These are phyloP conservation scores for Chaetomium olivaceum DNA, from an alignment of 2,329 filamentous ascomycete genomes.

Conservation along the genomic window DNA sequence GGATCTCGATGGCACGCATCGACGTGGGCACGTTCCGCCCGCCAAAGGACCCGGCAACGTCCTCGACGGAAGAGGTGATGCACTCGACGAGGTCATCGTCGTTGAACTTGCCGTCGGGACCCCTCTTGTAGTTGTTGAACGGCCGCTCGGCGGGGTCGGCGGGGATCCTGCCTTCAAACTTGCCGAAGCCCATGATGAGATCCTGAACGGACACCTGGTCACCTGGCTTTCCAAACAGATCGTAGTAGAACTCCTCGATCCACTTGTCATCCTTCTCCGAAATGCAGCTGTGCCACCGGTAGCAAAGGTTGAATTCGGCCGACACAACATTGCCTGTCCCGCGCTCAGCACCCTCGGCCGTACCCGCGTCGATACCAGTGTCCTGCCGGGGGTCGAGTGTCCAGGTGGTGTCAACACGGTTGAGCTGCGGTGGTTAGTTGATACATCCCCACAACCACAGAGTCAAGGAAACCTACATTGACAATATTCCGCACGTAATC, in stretches of 20 bases:
- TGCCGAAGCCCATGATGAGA: slow-evolving; percentile 62
- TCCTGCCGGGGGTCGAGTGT: slow-evolving; percentile 75
- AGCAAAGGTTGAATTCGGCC: slow-evolving; percentile 85
- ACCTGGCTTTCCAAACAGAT: slow-evolving; percentile 62
- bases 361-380: slow-evolving; percentile 58
- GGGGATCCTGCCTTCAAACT: slow-evolving; percentile 62
- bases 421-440: slow-evolving; percentile 43
- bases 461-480: slow-evolving; percentile 22
- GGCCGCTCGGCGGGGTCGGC: slow-evolving; percentile 67
- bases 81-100: slow-evolving; percentile 77
- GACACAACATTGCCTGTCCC: slow-evolving; percentile 82
- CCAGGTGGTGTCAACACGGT: slow-evolving; percentile 74
- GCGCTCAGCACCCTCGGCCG: slow-evolving; percentile 60
- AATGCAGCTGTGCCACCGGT: slow-evolving; percentile 84
- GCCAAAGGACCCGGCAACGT: slow-evolving; percentile 73
- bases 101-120: slow-evolving; percentile 65
- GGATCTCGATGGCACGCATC: slow-evolving; percentile 74
- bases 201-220: slow-evolving; percentile 58
- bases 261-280: slow-evolving; percentile 74
- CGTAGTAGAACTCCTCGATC: slow-evolving; percentile 68
- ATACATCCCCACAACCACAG: too few relatives aligned
- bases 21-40: slow-evolving; percentile 72
- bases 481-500: slow-evolving; percentile 71
- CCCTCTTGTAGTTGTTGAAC: slow-evolving; percentile 67
- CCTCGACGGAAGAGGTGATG: slow-evolving; percentile 68